These are phyloP conservation scores for Neurospora pannonica DNA, from an alignment of 495 filamentous ascomycete species.

Conservation along the genomic window DNA sequence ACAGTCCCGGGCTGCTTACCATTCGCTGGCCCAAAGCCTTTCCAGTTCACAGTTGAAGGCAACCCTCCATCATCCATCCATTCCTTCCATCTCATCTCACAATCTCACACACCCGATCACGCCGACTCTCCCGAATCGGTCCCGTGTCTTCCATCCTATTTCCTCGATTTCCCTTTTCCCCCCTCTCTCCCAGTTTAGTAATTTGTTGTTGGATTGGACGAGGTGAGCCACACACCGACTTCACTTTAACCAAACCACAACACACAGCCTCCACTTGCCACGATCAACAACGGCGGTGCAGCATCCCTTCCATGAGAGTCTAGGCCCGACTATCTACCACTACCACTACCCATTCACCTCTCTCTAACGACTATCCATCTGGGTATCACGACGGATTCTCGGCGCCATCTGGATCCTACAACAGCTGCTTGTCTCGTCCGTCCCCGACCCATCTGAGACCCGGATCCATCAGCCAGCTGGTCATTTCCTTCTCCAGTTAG, in stretches of 20 bases:
- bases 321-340: neutral
- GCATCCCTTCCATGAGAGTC: neutral
- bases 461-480: neutral
- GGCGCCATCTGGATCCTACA: neutral
- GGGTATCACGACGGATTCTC: neutral
- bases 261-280: neutral
- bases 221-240: neutral
- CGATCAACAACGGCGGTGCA: neutral
- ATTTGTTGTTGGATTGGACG: neutral
- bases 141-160: neutral
- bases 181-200: neutral
- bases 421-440: neutral
- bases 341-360: neutral
- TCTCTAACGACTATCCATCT: neutral
- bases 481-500: neutral
- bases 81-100: neutral
- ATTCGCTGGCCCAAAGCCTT: neutral
- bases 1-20: neutral
- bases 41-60: neutral
- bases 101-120: neutral
- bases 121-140: neutral
- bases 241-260: neutral
- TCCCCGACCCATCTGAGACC: neutral
- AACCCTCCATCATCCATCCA: neutral
- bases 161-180: neutral